Conservation (phyloP, 345 rosid species). For the Bretschneidera sinensis region DNA sequence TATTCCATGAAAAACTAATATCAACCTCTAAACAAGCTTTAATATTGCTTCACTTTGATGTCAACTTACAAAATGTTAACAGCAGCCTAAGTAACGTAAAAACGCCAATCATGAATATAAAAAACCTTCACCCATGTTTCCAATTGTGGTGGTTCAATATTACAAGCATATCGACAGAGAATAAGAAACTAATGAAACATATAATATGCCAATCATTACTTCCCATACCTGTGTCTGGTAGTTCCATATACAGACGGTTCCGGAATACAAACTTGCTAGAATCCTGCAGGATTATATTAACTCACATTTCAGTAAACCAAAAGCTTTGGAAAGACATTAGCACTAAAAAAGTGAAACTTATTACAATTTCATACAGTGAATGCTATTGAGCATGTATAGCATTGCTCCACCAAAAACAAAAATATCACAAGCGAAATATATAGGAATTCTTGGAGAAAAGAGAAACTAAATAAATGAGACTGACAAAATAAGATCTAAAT, state of each 20-base stretch:
- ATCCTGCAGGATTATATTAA: slow-evolving; percentile 40
- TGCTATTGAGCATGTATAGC: not conserved
- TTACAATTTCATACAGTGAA: not conserved
- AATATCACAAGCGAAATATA: slow-evolving; percentile 1
- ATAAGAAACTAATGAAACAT: not conserved
- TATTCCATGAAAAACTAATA: too few species aligned
- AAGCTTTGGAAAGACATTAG: not conserved
- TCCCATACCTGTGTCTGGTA: slow-evolving; percentile 81
- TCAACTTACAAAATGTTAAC: not conserved
- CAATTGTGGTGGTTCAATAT: not conserved
- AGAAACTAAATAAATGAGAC: not conserved
- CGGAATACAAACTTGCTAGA: slow-evolving; percentile 61
- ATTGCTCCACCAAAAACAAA: not conserved
- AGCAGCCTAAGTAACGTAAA: not conserved
- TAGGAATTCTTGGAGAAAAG: not conserved
- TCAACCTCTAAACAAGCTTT: too few species aligned
- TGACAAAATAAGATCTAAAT: slow-evolving; percentile 5
- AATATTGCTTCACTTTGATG: too few species aligned
- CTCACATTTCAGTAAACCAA: slow-evolving; percentile 7
- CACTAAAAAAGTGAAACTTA: slow-evolving; percentile 6
- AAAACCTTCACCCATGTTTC: not conserved
- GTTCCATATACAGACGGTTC: slow-evolving; percentile 71
- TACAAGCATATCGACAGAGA: too few species aligned
- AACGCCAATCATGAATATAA: not conserved
- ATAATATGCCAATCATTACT: not conserved